These are phyloP conservation scores for Fusarium austroafricanum DNA, from an alignment of 2,329 filamentous ascomycete genomes.

Conservation along the genomic window DNA sequence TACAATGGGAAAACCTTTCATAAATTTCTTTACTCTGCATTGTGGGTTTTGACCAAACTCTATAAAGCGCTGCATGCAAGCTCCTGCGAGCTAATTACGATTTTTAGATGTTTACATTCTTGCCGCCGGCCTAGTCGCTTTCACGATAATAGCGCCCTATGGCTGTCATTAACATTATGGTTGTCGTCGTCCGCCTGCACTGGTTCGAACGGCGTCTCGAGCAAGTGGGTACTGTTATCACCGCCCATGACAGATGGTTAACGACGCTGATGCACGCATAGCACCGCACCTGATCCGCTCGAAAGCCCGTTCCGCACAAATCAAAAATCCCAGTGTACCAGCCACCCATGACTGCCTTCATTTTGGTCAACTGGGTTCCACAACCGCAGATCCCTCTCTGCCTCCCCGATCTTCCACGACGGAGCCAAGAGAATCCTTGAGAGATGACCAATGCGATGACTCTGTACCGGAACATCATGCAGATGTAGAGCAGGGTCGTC, in stretches of 20 bases:
- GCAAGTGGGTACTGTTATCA: background rate
- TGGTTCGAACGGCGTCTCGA: background rate
- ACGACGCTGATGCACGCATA: background rate
- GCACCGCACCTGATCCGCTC: background rate
- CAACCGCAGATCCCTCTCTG: background rate
- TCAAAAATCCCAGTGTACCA: background rate
- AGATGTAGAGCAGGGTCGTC: background rate
- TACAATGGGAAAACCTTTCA: background rate
- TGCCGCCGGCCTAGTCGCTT: background rate
- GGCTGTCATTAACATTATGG: background rate
- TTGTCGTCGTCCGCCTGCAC: background rate
- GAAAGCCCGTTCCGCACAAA: background rate
- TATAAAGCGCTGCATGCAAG: background rate
- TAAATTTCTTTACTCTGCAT: background rate
- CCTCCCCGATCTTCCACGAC: background rate
- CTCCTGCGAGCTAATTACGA: background rate
- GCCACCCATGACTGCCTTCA: background rate
- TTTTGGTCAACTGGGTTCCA: background rate
- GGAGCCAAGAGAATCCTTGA: background rate
- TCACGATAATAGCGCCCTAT: background rate
- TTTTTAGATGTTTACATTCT: background rate
- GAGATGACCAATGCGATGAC: background rate
- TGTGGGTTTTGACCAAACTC: background rate
- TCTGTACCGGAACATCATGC: background rate
- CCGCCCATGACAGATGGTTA: background rate